Conservation (phyloP, 208 protist species). For the Trypanosoma caninum region DNA sequence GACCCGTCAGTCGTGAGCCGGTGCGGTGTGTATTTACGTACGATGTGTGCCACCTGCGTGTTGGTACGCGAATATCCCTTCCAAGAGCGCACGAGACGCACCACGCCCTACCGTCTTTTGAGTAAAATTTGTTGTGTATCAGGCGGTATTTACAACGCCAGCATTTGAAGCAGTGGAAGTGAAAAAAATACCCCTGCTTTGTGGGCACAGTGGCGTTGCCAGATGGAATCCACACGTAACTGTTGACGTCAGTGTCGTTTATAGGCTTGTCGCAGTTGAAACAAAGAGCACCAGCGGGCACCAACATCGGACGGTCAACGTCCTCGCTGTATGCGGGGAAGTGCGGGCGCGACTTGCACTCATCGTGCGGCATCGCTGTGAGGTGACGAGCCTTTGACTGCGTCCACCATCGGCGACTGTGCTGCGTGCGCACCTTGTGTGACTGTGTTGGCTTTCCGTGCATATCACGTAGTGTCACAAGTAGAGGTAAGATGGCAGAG, state of each 20-base stretch:
- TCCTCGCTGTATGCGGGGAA: conserved; percentile 87
- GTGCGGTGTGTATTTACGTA: conserved; percentile 90
- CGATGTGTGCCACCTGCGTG: conserved; percentile 87
- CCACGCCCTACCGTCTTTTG: conserved; percentile 80
- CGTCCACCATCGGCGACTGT: conserved; percentile 85
- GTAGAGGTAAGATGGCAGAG: background rate
- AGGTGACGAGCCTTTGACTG: conserved; percentile 89
- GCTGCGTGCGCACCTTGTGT: conserved; percentile 88
- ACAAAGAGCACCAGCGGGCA: conserved; percentile 70
- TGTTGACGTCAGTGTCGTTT: conserved; percentile 61
- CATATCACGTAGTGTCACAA: conserved; percentile 29
- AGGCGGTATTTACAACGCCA: conserved; percentile 82
- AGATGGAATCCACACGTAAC: conserved; percentile 87
- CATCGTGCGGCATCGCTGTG: conserved; percentile 74
- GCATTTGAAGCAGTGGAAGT: conserved; percentile 90
- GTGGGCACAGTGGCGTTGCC: conserved; percentile 85
- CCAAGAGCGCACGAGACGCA: conserved; percentile 83
- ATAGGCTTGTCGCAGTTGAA: conserved; percentile 84
- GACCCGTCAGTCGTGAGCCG: conserved; percentile 72
- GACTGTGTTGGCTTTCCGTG: conserved; percentile 85
- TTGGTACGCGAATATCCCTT: conserved; percentile 73
- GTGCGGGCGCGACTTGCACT: conserved; percentile 69
- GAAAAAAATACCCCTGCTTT: conserved; percentile 87
- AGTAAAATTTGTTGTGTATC: conserved; percentile 90
- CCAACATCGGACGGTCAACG: conserved; percentile 76